Evolutionary conservation across 1,284 basidiomycete genomes (phyloP), one percentile per base, ranked within the genome.

Genomic region (Gastroboletus turbinatus): DNA sequence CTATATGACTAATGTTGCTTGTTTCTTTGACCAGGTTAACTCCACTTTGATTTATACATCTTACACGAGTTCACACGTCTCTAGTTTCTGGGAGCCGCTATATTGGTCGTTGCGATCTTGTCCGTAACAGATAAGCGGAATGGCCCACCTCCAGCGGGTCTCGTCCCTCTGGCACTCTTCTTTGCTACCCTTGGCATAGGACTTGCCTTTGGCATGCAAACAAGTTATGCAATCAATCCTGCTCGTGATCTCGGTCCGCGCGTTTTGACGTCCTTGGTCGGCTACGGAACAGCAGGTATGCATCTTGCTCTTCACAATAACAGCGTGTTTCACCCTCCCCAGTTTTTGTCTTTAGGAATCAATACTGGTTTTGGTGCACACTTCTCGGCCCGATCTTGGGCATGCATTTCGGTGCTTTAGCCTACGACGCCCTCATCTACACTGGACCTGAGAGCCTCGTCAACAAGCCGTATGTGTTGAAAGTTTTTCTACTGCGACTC

Each of bases 341-440:
- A 78, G 80, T 81, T 6, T 80, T 79, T 64, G 66, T 74, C 29
- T 80, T 75, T 61, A 73, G 79, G 56, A 78, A 76, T 63, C 85
- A 87, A 58, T 92, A 90, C 66, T 92, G 88, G 88, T 57, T 90
- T 16, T 92, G 90, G 90, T 85, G 84, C 61, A 82, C 86, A 14
- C 60, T 85, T 13, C 69, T 88, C 39, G 85, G 72, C 2, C 81
- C 85, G 3, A 78, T 87, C 57, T 56, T 80, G 27, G 87, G 85
- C 25, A 82, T 77, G 46, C 75, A 82, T 51, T 60, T 72, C 10
- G 86, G 81, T 36, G 76, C 76, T 8, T 72, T 82, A 53, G 60
- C 78, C 25, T 87, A 87, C 58, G 84, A 86, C 59, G 46, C 69
- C 10, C 73, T 85, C 44, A 53, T 86, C 56, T 83, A 78, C 64